Evolutionary conservation across 83 land plant genomes (phyloP).

Genomic region (Larix sibirica): DNA sequence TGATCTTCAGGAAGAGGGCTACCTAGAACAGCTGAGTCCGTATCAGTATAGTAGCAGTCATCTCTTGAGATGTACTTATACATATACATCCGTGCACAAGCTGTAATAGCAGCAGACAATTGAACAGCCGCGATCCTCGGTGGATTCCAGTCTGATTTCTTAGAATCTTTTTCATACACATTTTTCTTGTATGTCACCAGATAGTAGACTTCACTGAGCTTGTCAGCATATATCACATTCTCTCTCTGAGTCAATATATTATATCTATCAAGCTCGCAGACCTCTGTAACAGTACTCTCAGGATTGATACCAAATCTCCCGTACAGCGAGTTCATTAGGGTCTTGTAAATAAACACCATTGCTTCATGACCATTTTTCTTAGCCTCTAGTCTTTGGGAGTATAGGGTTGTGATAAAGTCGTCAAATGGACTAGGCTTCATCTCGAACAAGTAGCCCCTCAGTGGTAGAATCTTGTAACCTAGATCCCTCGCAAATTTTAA

Average conservation of each 20-base stretch:
- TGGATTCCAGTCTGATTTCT: not conserved
- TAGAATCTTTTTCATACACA: not conserved
- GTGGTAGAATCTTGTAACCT: not conserved
- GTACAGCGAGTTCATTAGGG: slow-evolving; percentile 13
- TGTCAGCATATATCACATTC: not conserved
- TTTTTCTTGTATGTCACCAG: slow-evolving; percentile 1
- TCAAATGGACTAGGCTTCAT: slow-evolving; percentile 9
- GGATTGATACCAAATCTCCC: slow-evolving; percentile 21
- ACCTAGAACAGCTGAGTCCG: not conserved
- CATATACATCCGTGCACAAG: not conserved
- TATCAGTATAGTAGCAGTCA: not conserved
- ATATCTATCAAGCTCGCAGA: slow-evolving; percentile 7
- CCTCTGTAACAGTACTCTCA: slow-evolving; percentile 5
- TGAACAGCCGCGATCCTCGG: slow-evolving; percentile 3
- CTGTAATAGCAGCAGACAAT: not conserved
- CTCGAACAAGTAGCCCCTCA: slow-evolving; percentile 9
- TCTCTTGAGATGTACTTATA: not conserved
- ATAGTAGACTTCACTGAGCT: slow-evolving; percentile 11
- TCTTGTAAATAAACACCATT: slow-evolving; percentile 10
- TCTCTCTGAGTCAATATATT: not conserved
- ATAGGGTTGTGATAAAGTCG: not conserved
- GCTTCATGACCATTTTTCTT: not conserved
- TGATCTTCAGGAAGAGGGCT: not conserved
- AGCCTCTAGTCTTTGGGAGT: not conserved
- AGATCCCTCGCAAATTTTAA: slow-evolving; percentile 4